Percentiles rank a stretch among this genome's conserved stretches.
phyloP scores from a whole-genome alignment of 371 early-diverging fungal genomes.

The Lichtheimia corymbifera region DNA sequence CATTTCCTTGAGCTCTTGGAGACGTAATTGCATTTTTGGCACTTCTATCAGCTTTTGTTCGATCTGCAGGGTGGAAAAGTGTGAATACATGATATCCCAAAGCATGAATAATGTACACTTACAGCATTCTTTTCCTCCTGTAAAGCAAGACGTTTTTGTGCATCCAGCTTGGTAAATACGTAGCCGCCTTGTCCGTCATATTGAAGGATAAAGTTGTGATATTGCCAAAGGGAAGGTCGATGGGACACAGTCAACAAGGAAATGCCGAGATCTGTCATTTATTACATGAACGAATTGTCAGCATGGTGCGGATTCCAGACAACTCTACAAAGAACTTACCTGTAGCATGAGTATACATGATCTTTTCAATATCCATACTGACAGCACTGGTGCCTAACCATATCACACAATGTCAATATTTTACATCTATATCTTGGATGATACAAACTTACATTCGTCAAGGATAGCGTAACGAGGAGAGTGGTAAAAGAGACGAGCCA shows the following conservation, averaged over 20 bases:
- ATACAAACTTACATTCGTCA: constrained; percentile 70
- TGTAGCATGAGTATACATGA: constrained; percentile 89
- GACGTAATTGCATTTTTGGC: constrained; percentile 69
- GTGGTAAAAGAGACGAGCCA: constrained; percentile 92
- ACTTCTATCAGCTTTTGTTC: constrained; percentile 74
- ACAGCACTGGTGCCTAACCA: constrained; percentile 74
- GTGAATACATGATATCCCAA: neutral
- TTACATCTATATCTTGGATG: neutral
- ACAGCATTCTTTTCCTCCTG: constrained; percentile 69
- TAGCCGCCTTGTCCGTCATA: constrained; percentile 92
- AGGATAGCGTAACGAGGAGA: constrained; percentile 88
- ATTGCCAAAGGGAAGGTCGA: constrained; percentile 85
- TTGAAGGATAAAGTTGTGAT: constrained; percentile 83
- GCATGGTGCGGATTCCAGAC: neutral
- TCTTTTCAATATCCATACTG: constrained; percentile 85
- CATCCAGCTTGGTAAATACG: constrained; percentile 84
- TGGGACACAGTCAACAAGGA: constrained; percentile 89
- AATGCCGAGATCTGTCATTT: constrained; percentile 68
- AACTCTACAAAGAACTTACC: constrained; percentile 25
- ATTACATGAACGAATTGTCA: constrained; percentile 17
- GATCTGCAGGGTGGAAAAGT: constrained; percentile 30
- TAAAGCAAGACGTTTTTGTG: constrained; percentile 81
- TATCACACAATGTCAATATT: neutral
- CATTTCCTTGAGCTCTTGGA: constrained; percentile 58
- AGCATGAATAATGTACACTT: constrained; percentile 23